These are phyloP conservation scores for Mycocentrospora acerina DNA, from an alignment of 2,329 filamentous ascomycete species.

Conservation along the genomic window DNA sequence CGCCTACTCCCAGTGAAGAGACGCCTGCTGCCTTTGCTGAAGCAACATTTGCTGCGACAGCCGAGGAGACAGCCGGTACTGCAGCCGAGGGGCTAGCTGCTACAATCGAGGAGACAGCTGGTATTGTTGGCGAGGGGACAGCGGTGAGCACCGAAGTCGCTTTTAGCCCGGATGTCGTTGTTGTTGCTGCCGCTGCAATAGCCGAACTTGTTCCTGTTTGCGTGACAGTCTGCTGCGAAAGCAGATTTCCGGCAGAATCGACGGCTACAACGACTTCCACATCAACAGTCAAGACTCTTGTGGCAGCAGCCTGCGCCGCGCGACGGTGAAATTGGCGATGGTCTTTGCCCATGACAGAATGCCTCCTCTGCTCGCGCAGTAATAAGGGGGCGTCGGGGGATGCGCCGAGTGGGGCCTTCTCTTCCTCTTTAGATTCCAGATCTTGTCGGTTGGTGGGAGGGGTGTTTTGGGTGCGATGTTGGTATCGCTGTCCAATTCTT, in stretches of 20 bases:
- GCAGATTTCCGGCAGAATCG: constrained; percentile 29
- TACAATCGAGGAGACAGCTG: too few relatives aligned
- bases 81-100: too few relatives aligned
- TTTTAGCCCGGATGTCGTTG: constrained; percentile 1
- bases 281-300: constrained; percentile 27
- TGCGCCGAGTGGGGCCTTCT: constrained; percentile 11
- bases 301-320: constrained; percentile 14
- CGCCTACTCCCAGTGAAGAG: too few relatives aligned
- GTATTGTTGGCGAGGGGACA: background rate
- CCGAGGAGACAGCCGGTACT: too few relatives aligned
- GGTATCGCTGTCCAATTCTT: constrained; percentile 25
- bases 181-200: constrained; percentile 6
- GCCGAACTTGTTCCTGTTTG: constrained; percentile 7
- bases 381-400: constrained; percentile 18
- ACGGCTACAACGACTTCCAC: constrained; percentile 36
- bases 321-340: constrained; percentile 40
- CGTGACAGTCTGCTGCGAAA: constrained; percentile 28
- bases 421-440: constrained; percentile 6
- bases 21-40: too few relatives aligned
- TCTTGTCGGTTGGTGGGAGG: constrained; percentile 7
- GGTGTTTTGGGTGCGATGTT: constrained; percentile 17
- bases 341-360: constrained; percentile 29
- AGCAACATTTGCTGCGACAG: background rate
- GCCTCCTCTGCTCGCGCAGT: constrained; percentile 20
- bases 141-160: too few relatives aligned